Conservation (phyloP, 2,329 filamentous ascomycete species). For the Aspergillus amoenus region DNA sequence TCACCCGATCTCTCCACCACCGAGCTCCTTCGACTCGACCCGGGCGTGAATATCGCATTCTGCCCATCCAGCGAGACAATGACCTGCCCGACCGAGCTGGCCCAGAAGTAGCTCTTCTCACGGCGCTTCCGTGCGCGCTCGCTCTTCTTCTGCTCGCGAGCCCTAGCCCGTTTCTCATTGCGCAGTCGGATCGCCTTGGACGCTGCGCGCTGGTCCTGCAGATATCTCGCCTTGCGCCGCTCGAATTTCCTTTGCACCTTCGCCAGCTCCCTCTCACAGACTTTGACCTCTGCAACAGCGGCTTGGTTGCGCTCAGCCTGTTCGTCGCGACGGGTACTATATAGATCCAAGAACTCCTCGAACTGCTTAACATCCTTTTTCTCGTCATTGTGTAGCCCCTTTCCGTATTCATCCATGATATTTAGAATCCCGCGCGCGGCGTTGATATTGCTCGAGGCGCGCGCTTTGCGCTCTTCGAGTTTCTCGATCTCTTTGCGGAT, state of each 20-base stretch:
- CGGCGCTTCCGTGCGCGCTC: conserved; percentile 22
- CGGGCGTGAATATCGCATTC: neutral
- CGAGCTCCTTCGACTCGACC: conserved; percentile 19
- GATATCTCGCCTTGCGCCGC: conserved; percentile 17
- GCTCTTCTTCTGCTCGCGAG: conserved; percentile 7
- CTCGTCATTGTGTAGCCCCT: conserved; percentile 28
- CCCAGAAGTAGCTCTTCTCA: conserved; percentile 40
- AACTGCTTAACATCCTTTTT: conserved; percentile 33
- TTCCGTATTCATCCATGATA: conserved; percentile 38
- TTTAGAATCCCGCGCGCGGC: conserved; percentile 23
- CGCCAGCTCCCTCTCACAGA: conserved; percentile 27
- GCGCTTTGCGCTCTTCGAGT: conserved; percentile 31
- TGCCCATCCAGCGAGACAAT: conserved; percentile 37
- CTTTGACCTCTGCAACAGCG: conserved; percentile 24
- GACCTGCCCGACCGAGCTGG: conserved; percentile 33
- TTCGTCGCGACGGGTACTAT: conserved; percentile 29
- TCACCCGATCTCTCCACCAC: neutral
- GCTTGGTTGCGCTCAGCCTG: conserved; percentile 25
- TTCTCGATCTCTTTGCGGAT: conserved; percentile 32
- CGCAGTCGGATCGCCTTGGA: conserved; percentile 16
- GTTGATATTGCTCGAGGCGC: conserved; percentile 27
- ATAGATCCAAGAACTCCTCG: conserved; percentile 35
- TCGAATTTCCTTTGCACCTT: conserved; percentile 1
- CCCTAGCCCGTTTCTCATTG: conserved; percentile 26
- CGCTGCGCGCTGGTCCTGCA: conserved; percentile 24